Percentiles rank a stretch among this genome's conserved stretches.
Evolutionary conservation across 805 yeast genomes (phyloP).

Genomic region (Cyberlindnera veronae): DNA sequence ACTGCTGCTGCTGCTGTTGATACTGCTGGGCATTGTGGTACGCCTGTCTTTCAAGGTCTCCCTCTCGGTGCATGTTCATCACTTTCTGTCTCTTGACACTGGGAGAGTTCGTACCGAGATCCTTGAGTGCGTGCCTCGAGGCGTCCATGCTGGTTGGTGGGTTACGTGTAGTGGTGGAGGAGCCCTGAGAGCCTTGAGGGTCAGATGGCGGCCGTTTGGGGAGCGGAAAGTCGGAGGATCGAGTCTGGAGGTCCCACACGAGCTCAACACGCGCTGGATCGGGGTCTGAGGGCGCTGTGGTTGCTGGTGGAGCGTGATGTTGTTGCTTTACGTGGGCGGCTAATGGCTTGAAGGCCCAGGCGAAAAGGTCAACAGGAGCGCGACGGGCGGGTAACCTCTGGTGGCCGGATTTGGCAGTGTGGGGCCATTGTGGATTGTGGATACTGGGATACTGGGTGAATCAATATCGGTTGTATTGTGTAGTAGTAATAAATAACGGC

Average conservation of each 20-base stretch:
- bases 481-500: too few species aligned
- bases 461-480: too few species aligned
- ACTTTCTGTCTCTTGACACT: slow-evolving; percentile 27
- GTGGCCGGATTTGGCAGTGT: background rate
- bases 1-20: too few species aligned
- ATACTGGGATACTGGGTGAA: too few species aligned
- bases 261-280: too few species aligned
- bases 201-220: too few species aligned
- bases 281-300: too few species aligned
- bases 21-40: slow-evolving; percentile 10
- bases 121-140: slow-evolving; percentile 22
- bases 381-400: slow-evolving; percentile 10
- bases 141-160: slow-evolving; percentile 23
- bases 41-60: slow-evolving; percentile 2
- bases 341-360: background rate
- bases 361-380: slow-evolving; percentile 6
- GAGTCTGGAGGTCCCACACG: too few species aligned
- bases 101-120: slow-evolving; percentile 27
- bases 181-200: background rate
- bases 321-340: too few species aligned
- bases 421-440: too few species aligned
- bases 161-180: background rate
- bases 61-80: slow-evolving; percentile 3
- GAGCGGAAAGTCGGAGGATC: too few species aligned
- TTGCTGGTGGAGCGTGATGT: too few species aligned